Base-by-base conservation (phyloP, 2,329 filamentous ascomycete genomes). In the Pseudogymnoascus sp. region DNA sequence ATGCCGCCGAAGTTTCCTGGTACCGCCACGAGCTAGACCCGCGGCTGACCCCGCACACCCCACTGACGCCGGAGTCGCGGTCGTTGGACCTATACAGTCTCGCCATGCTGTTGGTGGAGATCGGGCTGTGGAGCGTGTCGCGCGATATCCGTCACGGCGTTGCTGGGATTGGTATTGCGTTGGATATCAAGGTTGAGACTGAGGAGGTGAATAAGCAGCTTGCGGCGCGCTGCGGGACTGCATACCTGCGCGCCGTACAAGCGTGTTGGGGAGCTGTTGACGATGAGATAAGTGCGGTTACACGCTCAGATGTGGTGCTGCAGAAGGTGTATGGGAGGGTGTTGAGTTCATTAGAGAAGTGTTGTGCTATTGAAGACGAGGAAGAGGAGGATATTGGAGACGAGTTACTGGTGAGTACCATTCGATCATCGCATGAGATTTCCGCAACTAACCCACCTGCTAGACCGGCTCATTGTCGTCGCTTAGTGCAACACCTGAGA, bases 221-320 rank as follows among this genome's bases (percentile, higher is more conserved):
- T 33, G 70, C 70, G 38, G 84, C 11, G 80, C 80, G 69, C 70
- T 92, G 89, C 67, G 89, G 89, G 12, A 88, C 84, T 6, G 79
- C 89, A 0, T 93, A 91, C 73, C 87, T 86, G 81, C 88, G 86
- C 69, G 89, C 88, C 0, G 88, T 91, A 1, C 83, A 89, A 70
- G 80, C 84, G 2, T 92, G 89, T 68, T 86, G 88, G 79, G 80
- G 80, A 63, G 86, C 88, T n/a, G 85, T 88, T 2, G 87, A 91
- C 59, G 79, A 83, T 39, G 83, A 85, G 63, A 73, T 84, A 6
- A 73, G 76, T 0, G 81, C 80, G 1, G 73, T 74, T 33, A 72
- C 72, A 0, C 75, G 76, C 3, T 77, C 78, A 2, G 83, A 85
- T 60, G 76, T 80, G 16, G 76, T 86, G 28, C 74, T 85, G 1